These are phyloP conservation scores for Neoconidiobolus thromboides DNA, from an alignment of 371 early-diverging fungal genomes.

Conservation along the genomic window DNA sequence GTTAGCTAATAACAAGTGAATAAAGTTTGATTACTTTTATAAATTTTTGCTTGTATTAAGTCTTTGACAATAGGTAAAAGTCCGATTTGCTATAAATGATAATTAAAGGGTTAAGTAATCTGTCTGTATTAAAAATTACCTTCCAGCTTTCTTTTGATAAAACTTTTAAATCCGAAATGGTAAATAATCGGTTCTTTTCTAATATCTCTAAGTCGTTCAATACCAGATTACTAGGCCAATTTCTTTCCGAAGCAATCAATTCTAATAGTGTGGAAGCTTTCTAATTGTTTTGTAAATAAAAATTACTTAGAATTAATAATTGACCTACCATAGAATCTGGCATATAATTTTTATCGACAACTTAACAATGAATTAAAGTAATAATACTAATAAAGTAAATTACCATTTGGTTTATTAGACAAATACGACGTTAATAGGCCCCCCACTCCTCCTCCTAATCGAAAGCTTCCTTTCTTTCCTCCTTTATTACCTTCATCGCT, in stretches of 20 bases:
- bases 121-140: constrained; percentile 11
- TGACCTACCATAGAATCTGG: constrained; percentile 4
- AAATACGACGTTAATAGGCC: background rate
- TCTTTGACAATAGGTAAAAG: constrained; percentile 29
- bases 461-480: background rate
- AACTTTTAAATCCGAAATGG: constrained; percentile 32
- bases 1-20: background rate
- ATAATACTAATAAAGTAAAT: background rate
- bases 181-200: constrained; percentile 29
- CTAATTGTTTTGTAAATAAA: background rate
- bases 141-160: constrained; percentile 39
- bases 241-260: constrained; percentile 32
- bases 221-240: constrained; percentile 31
- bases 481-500: no score
- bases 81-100: constrained; percentile 12
- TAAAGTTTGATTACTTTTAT: background rate
- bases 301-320: background rate
- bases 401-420: background rate
- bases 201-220: constrained; percentile 25
- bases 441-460: constrained; percentile 2
- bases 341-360: no score
- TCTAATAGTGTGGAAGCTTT: constrained; percentile 37
- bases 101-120: constrained; percentile 6
- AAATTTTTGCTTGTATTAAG: constrained; percentile 17
- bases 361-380: background rate